Evolutionary conservation across 1,139 yeast genomes (phyloP), one percentile per base, ranked within the genome.

Genomic region (Blastobotrys serpentis): DNA sequence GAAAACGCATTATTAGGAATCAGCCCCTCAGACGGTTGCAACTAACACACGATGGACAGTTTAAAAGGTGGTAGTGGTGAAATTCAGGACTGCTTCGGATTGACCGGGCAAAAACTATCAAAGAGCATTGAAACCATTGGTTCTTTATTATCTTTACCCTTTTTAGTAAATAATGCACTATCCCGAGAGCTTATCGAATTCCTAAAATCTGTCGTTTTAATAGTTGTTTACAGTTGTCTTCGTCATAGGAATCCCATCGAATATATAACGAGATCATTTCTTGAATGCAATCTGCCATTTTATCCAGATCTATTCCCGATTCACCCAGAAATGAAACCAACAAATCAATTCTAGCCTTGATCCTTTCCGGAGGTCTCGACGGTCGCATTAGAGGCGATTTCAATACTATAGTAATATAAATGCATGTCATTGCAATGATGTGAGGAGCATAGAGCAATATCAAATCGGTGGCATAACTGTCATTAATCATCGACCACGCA

Each of bases 401-500:
- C 43, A 85, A 67, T 18, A 85, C 84, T 0, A 86, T 70, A 0
- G 90, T 81, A 50, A 86, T 72, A 64, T 85, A 87, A 13, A 90
- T 70, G n/a, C 96, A 79, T 0, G 95, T 81, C 33, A 85, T 71
- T 1, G 97, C 96, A 11, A 89, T 78, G n/a, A 89, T 79, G 66
- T 89, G 96, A 0, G 98, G 98, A 0, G 98, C 94, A 56, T 80
- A 82, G 11, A 89, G 66, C 47, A 92, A 68, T 51, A 87, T 90
- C 32, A 88, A 71, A 63, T 92, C 98, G 1, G 96, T 87, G 44
- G 88, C 82, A 65, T 86, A 90, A 55, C 92, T 80, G 63, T 92
- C 98, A 63, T 90, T 92, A 44, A 92, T 78, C 52, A 90, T 74
- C 1, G 95, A 84, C 98, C 98, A 90, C 3, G 87, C 74, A 44